Conservation (phyloP, 2,329 filamentous ascomycete genomes). For the Hymenoscyphus infarciens region DNA sequence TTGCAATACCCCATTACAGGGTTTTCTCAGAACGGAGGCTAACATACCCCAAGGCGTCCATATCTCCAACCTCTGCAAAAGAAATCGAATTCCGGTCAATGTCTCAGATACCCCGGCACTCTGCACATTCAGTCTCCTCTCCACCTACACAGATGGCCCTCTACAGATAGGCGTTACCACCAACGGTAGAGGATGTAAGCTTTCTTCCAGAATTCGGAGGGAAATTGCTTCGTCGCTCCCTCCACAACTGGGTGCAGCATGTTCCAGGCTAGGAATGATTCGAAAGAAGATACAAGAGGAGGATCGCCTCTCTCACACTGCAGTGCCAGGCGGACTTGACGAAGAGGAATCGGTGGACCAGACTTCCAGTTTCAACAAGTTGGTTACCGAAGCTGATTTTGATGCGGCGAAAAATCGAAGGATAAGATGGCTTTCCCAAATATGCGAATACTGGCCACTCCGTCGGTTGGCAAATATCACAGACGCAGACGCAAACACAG, state of each 20-base stretch:
- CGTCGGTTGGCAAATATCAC: conserved; percentile 74
- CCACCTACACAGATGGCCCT: conserved; percentile 84
- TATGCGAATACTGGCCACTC: conserved; percentile 98
- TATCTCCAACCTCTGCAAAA: conserved; percentile 71
- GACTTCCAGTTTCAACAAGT: conserved; percentile 75
- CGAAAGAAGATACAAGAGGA: conserved; percentile 70
- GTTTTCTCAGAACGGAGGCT: neutral
- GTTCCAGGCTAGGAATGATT: conserved; percentile 71
- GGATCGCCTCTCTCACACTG: conserved; percentile 48
- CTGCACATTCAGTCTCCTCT: conserved; percentile 86
- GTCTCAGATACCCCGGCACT: conserved; percentile 82
- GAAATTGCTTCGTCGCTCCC: conserved; percentile 84
- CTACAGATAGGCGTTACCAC: conserved; percentile 95
- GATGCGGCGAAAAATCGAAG: conserved; percentile 74
- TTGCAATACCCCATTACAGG: neutral
- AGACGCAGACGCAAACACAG: conserved; percentile 71
- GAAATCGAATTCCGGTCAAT: conserved; percentile 85
- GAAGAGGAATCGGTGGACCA: conserved; percentile 67
- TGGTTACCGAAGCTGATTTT: conserved; percentile 70
- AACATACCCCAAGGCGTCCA: conserved; percentile 47
- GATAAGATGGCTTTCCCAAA: conserved; percentile 90
- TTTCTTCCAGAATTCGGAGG: conserved; percentile 82
- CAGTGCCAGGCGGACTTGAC: conserved; percentile 34
- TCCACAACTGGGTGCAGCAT: conserved; percentile 68
- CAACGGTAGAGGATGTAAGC: conserved; percentile 89